Percentiles rank a stretch among this genome's conserved stretches.
phyloP scores from a whole-genome alignment of 2,329 filamentous ascomycete genomes.

The Penicillium sp. region DNA sequence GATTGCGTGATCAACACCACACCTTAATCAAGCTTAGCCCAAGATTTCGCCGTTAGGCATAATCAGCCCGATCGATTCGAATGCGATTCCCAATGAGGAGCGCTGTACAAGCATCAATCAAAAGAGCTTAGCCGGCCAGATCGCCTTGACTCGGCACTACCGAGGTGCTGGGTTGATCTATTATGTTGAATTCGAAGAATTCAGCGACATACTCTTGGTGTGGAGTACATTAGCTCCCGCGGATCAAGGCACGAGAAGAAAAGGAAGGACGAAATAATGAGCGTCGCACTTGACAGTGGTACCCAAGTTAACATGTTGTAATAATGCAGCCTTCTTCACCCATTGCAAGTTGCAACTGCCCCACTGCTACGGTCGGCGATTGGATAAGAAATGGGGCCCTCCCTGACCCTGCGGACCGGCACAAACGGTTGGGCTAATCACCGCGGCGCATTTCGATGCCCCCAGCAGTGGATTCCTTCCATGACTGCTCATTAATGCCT shows the following conservation, averaged over 20 bases:
- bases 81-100: background rate
- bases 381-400: constrained; percentile 13
- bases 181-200: background rate
- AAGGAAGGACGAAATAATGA: background rate
- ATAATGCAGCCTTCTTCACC: constrained; percentile 9
- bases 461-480: constrained; percentile 11
- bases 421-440: constrained; percentile 13
- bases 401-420: constrained; percentile 15
- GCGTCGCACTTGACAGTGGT: background rate
- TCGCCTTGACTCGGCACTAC: background rate
- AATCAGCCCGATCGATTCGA: background rate
- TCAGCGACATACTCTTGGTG: background rate
- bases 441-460: background rate
- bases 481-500: constrained; percentile 2
- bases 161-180: background rate
- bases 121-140: background rate
- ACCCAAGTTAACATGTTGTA: background rate
- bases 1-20: constrained; percentile 7
- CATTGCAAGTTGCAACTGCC: background rate
- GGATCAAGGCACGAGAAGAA: background rate
- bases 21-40: background rate
- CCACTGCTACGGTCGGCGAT: constrained; percentile 10
- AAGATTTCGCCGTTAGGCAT: background rate
- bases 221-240: background rate
- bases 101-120: background rate